Evolutionary conservation across 1,284 basidiomycete species (phyloP).

Genomic region (Tylopilus sp.): DNA sequence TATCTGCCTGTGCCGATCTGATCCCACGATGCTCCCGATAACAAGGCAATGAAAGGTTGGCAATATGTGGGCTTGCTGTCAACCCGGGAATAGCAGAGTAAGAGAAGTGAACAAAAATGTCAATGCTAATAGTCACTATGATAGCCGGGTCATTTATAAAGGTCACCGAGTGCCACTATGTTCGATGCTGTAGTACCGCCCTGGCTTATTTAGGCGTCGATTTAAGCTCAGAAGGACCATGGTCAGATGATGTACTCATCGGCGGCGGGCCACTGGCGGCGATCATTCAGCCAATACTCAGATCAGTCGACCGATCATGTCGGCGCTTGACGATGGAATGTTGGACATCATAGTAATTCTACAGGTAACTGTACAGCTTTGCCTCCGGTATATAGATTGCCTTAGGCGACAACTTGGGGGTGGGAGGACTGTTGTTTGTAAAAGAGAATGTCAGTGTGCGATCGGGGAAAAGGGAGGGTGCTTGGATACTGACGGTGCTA

Average conservation of each 20-base stretch:
- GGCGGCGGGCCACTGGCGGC: too few relatives aligned
- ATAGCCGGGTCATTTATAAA: too few relatives aligned
- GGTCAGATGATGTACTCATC: conserved; percentile 5
- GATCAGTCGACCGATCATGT: not conserved
- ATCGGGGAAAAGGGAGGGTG: not conserved
- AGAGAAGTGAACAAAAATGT: too few relatives aligned
- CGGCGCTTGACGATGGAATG: conserved; percentile 8
- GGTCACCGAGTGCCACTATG: too few relatives aligned
- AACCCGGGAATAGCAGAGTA: too few relatives aligned
- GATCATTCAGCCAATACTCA: not conserved
- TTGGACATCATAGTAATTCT: conserved; percentile 18
- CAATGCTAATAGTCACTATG: too few relatives aligned
- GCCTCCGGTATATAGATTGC: not conserved
- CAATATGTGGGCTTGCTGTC: too few relatives aligned
- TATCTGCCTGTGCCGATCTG: too few relatives aligned
- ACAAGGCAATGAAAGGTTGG: too few relatives aligned
- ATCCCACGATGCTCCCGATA: too few relatives aligned
- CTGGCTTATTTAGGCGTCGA: too few relatives aligned
- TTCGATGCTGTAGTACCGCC: too few relatives aligned
- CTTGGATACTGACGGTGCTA: conserved; percentile 20
- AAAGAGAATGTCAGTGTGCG: conserved; percentile 1
- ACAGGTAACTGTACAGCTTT: conserved; percentile 23
- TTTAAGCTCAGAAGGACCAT: not conserved
- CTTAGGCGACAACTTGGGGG: conserved; percentile 2
- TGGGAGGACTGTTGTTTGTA: not conserved